Evolutionary conservation across 2,329 filamentous ascomycete species (phyloP), one percentile per base, ranked within the genome.

Genomic region (Diaporthe capsici): DNA sequence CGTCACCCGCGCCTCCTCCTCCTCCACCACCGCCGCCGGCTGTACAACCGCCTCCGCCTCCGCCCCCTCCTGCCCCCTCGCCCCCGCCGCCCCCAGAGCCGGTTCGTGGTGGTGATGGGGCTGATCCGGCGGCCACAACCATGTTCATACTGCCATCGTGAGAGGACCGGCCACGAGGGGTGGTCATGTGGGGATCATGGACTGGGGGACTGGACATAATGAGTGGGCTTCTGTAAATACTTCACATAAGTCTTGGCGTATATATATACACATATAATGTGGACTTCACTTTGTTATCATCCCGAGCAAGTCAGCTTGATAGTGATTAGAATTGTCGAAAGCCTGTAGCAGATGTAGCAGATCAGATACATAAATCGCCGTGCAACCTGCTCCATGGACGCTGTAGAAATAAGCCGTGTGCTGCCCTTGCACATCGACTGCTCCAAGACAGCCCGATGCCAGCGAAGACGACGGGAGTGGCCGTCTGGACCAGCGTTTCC

Each of bases 21-120:
- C 63, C 39, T 2, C 39, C 44, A 0, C 39, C 44, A 0, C 63
- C 60, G 1, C 60, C 70, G 28, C 57, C 42, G 12, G 70, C 39
- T 7, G 25, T 20, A 13, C 57, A 17, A 9, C 34, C 65, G 1
- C 58, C 47, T 3, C 37, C 53, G 15, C 31, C n/a, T 6, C 58
- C 22, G n/a, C 20, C 31, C 1, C 37, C 37, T 20, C 37, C 63
- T 2, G 10, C 47, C 3, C 28, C 47, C 1, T 6, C 31, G 7
- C 22, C 61, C 1, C 49, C 63, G 28, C 63, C 63, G 28, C 63
- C 65, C 49, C 34, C 34, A 7, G 65, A 34, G 49, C 47, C 51
- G 34, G n/a, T 34, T 22, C 47, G 37, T 42, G 65, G 65, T 55
- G 65, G 65, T 1, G 65, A 70, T 12, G 65, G 65, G 47, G 65